Conservation (phyloP, 805 yeast species). For the Yamadazyma philogaea region DNA sequence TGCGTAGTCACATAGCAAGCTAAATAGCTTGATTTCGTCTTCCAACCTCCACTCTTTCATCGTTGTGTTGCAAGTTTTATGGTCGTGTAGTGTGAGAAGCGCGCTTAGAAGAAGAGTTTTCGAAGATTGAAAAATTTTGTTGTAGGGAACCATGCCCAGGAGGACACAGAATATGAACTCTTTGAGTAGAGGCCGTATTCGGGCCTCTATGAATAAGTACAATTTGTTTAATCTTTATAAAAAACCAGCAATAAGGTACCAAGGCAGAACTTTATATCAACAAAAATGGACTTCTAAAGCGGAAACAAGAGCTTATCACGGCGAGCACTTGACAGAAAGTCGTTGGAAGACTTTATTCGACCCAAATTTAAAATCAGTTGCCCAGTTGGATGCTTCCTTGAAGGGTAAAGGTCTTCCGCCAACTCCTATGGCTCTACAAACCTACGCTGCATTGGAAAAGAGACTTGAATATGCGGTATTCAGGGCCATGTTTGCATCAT, state of each 20-base stretch:
- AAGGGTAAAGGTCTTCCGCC: constrained; percentile 53
- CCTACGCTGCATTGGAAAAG: constrained; percentile 83
- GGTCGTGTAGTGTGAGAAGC: constrained; percentile 4
- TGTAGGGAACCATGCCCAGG: constrained; percentile 49
- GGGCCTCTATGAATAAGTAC: constrained; percentile 88
- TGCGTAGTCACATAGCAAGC: constrained; percentile 60
- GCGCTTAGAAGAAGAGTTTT: constrained; percentile 1
- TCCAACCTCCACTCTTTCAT: constrained; percentile 49
- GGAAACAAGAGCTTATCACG: constrained; percentile 93
- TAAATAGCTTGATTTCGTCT: constrained; percentile 60
- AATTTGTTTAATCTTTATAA: constrained; percentile 86
- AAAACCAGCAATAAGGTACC: constrained; percentile 54
- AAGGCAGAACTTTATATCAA: constrained; percentile 72
- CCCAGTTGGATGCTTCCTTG: constrained; percentile 80
- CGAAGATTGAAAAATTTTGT: constrained; percentile 5
- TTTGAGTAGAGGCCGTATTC: constrained; percentile 65
- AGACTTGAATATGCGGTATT: constrained; percentile 87
- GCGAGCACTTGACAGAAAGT: constrained; percentile 84
- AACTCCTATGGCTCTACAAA: constrained; percentile 85
- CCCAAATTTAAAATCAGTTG: constrained; percentile 74
- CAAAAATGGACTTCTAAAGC: constrained; percentile 90
- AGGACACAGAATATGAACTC: constrained; percentile 56
- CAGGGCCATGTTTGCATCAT: constrained; percentile 89
- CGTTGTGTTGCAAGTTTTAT: not conserved
- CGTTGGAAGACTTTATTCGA: constrained; percentile 74